phyloP scores from a whole-genome alignment of 1,284 basidiomycete species.

The Austroboletus niveus region DNA sequence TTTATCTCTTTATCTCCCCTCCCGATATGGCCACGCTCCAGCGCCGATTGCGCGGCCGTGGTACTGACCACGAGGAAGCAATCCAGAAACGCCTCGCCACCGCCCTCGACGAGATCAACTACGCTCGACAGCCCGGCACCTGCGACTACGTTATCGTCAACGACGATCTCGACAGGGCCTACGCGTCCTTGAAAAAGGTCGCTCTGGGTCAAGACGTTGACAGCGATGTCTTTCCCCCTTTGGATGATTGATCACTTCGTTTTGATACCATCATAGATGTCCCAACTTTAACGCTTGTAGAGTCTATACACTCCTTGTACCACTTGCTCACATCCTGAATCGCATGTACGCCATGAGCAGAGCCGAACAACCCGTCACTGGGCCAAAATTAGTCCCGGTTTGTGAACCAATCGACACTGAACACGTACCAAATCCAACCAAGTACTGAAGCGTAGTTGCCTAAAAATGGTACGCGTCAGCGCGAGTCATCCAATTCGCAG shows the following conservation, averaged over 20 bases:
- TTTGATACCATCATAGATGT: conserved; percentile 12
- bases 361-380: conserved; percentile 86
- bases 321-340: conserved; percentile 46
- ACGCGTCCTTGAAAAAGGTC: conserved; percentile 65
- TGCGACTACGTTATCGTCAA: conserved; percentile 92
- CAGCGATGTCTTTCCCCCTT: conserved; percentile 56
- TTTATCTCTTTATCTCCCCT: conserved; percentile 94
- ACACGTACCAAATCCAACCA: conserved; percentile 76
- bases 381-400: conserved; percentile 8
- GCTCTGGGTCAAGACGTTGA: conserved; percentile 62
- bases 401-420: neutral
- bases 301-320: neutral
- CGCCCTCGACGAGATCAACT: conserved; percentile 83
- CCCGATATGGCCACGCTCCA: conserved; percentile 73
- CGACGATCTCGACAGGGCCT: conserved; percentile 86
- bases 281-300: neutral
- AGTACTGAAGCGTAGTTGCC: conserved; percentile 81
- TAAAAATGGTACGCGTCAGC: conserved; percentile 27
- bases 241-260: conserved; percentile 47
- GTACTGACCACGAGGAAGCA: conserved; percentile 81
- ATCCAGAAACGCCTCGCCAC: conserved; percentile 78
- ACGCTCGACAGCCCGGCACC: conserved; percentile 71
- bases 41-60: conserved; percentile 71
- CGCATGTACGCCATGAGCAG: conserved; percentile 83
- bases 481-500: neutral